Base-by-base conservation (phyloP, 352 stramenopile genomes). In the Globisporangium abappressorium region DNA sequence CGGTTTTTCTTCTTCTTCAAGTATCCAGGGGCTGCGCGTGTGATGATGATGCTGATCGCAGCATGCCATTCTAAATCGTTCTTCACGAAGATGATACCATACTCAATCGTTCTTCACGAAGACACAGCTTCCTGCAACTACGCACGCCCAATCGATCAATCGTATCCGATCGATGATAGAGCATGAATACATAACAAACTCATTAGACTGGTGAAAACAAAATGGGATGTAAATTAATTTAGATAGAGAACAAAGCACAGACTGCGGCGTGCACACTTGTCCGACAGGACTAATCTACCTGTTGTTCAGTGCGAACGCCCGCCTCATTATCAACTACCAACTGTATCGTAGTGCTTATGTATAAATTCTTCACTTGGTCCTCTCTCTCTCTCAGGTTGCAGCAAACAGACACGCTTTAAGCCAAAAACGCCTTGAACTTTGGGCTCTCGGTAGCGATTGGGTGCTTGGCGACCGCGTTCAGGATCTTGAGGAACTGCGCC, bases 381-480 rank as follows among this genome's bases (percentile, higher is more conserved):
- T 34, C 51, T 57, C n/a, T 47, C 30, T 14, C 22, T 46, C 36
- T 33, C 14, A 26, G 15, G n/a, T 28, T 30, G 24, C 55, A 33
- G 9, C 22, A 58, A 34, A 62, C 56, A 18, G 33, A 20, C 30
- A 12, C 30, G 22, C 14, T 62, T 71, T 83, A 90, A 24, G 68
- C 71, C 12, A 87, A 54, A 57, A 91, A 91, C 1, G 69, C 68
- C 36, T 76, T 70, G 63, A 91, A 83, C 18, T 66, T 62, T 24
- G 67, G 64, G 79, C 76, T 91, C 24, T 82, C 74, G 30, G 69
- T 62, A 0, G 81, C 80, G 57, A 89, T 76, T 14, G 81, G 81
- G 62, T 93, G 80, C 46, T 70, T 65, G 1, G 80, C 69, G 11
- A 90, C 80, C 28, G 82, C 81, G 72, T 91, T 91, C 33, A 93